Conservation (phyloP, 331 rosid genomes). For the Prunus yedoensis region DNA sequence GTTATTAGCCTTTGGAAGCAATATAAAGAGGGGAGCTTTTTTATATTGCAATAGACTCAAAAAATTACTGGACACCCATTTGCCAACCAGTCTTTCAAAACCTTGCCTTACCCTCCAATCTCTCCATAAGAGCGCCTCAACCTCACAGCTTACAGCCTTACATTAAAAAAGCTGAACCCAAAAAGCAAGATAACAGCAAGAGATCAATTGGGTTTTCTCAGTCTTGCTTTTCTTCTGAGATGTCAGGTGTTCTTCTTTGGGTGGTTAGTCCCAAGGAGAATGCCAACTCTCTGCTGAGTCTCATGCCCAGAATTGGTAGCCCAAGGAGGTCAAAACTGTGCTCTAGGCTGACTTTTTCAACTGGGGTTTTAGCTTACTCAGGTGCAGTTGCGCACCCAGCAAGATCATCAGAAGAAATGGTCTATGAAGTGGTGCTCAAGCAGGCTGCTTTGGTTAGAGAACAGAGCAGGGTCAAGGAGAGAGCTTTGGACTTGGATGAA, state of each 20-base stretch:
- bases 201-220: not conserved
- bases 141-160: not conserved
- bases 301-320: slow-evolving; percentile 34
- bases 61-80: slow-evolving; percentile 21
- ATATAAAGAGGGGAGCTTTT: not conserved
- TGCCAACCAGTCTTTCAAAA: slow-evolving; percentile 14
- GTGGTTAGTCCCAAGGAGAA: slow-evolving; percentile 43
- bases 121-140: slow-evolving; percentile 1
- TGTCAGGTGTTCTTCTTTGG: slow-evolving; percentile 42
- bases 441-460: slow-evolving; percentile 81
- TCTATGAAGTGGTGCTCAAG: slow-evolving; percentile 85
- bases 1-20: not conserved
- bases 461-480: slow-evolving; percentile 25
- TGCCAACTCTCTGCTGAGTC: slow-evolving; percentile 29
- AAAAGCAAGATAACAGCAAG: too few species aligned
- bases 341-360: slow-evolving; percentile 31
- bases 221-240: not conserved
- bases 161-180: slow-evolving; percentile 1
- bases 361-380: slow-evolving; percentile 42
- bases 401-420: slow-evolving; percentile 81
- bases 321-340: slow-evolving; percentile 26
- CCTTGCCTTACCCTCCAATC: slow-evolving; percentile 2
- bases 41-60: not conserved
- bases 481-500: slow-evolving; percentile 34
- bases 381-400: slow-evolving; percentile 52